phyloP scores from a whole-genome alignment of 805 yeast species.

The Wickerhamomyces silvicola region DNA sequence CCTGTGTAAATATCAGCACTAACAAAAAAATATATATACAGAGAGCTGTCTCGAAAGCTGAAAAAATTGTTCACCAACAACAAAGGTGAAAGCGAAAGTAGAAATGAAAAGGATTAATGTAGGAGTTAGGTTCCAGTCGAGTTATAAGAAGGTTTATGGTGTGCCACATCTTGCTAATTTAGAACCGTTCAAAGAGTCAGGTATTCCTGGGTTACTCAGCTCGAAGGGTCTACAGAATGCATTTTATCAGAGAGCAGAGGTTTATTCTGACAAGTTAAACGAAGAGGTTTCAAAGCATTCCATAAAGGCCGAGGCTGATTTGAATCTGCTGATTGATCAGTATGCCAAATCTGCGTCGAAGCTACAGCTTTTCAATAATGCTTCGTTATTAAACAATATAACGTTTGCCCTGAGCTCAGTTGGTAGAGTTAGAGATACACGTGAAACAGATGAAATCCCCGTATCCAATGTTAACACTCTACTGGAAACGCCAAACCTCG shows the following conservation, averaged over 20 bases:
- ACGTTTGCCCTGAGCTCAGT: conserved; percentile 30
- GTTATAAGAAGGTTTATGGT: conserved; percentile 7
- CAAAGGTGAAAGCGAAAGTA: not conserved
- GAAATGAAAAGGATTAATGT: conserved; percentile 1
- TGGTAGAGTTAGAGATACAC: conserved; percentile 21
- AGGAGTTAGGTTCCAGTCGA: no score
- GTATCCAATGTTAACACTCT: conserved; percentile 28
- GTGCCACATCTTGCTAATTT: conserved; percentile 9
- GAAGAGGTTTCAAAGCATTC: conserved; percentile 20
- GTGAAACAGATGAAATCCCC: conserved; percentile 5
- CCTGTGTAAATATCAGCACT: conserved; percentile 15
- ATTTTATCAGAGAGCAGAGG: conserved; percentile 40
- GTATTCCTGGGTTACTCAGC: conserved; percentile 46
- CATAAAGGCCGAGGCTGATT: conserved; percentile 18
- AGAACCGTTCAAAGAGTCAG: conserved; percentile 20
- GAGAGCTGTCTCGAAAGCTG: conserved; percentile 1
- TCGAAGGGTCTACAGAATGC: conserved; percentile 40
- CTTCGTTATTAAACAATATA: conserved; percentile 32
- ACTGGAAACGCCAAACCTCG: conserved; percentile 38
- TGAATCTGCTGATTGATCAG: conserved; percentile 20
- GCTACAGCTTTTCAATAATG: conserved; percentile 29
- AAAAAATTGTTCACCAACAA: not conserved
- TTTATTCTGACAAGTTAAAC: conserved; percentile 35
- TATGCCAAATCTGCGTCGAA: conserved; percentile 24
- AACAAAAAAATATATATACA: conserved; percentile 6